These are phyloP conservation scores for Zoysia matrella DNA, from an alignment of 202 grass and related monocot species.

Conservation along the genomic window DNA sequence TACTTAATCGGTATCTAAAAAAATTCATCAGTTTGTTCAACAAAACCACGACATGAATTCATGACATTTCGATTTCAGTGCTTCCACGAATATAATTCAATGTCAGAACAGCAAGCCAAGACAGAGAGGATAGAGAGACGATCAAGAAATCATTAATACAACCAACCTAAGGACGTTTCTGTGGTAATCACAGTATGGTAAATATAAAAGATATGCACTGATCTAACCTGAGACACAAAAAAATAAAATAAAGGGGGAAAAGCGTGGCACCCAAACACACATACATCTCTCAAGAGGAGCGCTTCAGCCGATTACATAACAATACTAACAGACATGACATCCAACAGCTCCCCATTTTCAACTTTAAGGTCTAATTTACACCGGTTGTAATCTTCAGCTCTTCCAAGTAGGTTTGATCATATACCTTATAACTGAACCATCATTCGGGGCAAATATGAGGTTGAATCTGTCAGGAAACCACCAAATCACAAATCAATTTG, in stretches of 20 bases:
- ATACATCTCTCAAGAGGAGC: slow-evolving; percentile 50
- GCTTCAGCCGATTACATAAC: slow-evolving; percentile 48
- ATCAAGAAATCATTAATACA: slow-evolving; percentile 30
- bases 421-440: slow-evolving; percentile 69
- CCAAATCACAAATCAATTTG: slow-evolving; percentile 59
- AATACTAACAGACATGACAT: slow-evolving; percentile 49
- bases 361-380: slow-evolving; percentile 63
- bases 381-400: slow-evolving; percentile 32
- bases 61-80: no score
- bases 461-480: slow-evolving; percentile 44
- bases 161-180: slow-evolving; percentile 19
- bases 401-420: slow-evolving; percentile 58
- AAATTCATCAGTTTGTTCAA: no score
- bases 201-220: slow-evolving; percentile 37
- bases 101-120: no score
- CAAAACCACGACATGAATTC: no score
- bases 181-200: slow-evolving; percentile 47
- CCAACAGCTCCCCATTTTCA: slow-evolving; percentile 23
- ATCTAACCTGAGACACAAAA: slow-evolving; percentile 30
- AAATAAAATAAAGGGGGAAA: slow-evolving; percentile 35
- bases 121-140: not conserved
- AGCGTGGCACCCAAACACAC: slow-evolving; percentile 30
- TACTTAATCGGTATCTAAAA: no score
- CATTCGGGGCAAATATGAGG: slow-evolving; percentile 42
- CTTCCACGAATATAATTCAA: no score